phyloP scores from a whole-genome alignment of 2,329 filamentous ascomycete species.

The Delphinella strobiligena region DNA sequence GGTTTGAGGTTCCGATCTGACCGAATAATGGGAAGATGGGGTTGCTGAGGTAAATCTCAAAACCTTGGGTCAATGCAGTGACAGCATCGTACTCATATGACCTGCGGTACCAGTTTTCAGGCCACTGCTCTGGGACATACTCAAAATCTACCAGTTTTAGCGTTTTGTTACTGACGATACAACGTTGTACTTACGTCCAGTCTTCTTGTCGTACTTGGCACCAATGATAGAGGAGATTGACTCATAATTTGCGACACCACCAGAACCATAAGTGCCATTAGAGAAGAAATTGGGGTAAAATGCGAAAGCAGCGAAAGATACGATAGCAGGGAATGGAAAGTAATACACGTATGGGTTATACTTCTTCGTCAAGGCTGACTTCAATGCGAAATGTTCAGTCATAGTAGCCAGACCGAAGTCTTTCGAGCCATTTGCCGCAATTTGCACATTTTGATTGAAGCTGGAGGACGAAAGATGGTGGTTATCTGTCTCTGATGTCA shows the following conservation, averaged over 20 bases:
- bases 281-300: slow-evolving; percentile 22
- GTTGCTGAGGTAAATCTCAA: slow-evolving; percentile 22
- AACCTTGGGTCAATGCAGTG: slow-evolving; percentile 20
- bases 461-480: slow-evolving; percentile 20
- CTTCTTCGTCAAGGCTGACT: slow-evolving; percentile 10
- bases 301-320: slow-evolving; percentile 17
- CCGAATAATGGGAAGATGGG: slow-evolving; percentile 18
- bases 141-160: no score
- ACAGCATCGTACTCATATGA: slow-evolving; percentile 17
- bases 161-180: no score
- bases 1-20: slow-evolving; percentile 21
- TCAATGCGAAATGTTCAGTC: slow-evolving; percentile 14
- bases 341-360: slow-evolving; percentile 22
- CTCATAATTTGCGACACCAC: slow-evolving; percentile 24
- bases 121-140: slow-evolving; percentile 19
- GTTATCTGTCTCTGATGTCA: no score
- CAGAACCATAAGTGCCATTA: slow-evolving; percentile 24
- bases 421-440: slow-evolving; percentile 12
- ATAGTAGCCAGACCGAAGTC: slow-evolving; percentile 17
- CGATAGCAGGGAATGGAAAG: slow-evolving; percentile 22
- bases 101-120: slow-evolving; percentile 19
- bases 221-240: slow-evolving; percentile 19
- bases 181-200: no score
- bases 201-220: slow-evolving; percentile 14
- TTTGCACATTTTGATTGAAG: slow-evolving; percentile 19